phyloP scores from a whole-genome alignment of 768 basidiomycete genomes.

The Amanita jacksonii region DNA sequence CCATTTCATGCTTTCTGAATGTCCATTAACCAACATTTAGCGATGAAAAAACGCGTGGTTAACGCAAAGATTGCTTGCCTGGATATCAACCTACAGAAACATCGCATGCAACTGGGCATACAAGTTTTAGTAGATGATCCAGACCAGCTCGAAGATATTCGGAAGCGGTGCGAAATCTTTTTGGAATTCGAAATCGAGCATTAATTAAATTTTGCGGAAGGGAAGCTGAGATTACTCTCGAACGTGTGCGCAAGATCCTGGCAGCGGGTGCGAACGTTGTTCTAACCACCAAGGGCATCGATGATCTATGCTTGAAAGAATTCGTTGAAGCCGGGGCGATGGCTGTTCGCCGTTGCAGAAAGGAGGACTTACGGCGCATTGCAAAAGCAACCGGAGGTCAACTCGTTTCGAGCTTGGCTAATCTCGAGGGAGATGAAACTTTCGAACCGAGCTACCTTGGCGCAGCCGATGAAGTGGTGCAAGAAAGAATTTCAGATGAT shows the following conservation, averaged over 20 bases:
- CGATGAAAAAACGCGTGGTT: conserved; percentile 92
- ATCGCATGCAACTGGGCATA: conserved; percentile 95
- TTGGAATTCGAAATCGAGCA: not conserved
- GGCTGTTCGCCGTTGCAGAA: conserved; percentile 95
- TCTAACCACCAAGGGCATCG: conserved; percentile 96
- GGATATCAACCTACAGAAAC: conserved; percentile 95
- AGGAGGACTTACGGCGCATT: conserved; percentile 94
- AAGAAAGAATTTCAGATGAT: conserved; percentile 97
- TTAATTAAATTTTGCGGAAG: conserved; percentile 28
- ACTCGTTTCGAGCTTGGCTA: conserved; percentile 85
- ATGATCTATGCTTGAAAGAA: conserved; percentile 96
- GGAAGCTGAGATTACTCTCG: conserved; percentile 92
- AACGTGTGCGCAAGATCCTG: conserved; percentile 92
- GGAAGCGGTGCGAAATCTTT: conserved; percentile 54
- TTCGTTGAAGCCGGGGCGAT: conserved; percentile 99
- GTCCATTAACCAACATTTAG: conserved; percentile 28
- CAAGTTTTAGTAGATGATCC: conserved; percentile 98
- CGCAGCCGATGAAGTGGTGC: conserved; percentile 90
- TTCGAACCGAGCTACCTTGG: conserved; percentile 90
- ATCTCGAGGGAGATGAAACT: conserved; percentile 96
- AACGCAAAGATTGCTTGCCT: conserved; percentile 97
- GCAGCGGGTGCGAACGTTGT: conserved; percentile 95
- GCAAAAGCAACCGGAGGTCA: conserved; percentile 96
- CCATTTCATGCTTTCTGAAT: not conserved
- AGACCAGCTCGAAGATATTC: conserved; percentile 91